Base-by-base conservation (phyloP, 2,329 filamentous ascomycete genomes). In the Trichoderma brevicompactum region DNA sequence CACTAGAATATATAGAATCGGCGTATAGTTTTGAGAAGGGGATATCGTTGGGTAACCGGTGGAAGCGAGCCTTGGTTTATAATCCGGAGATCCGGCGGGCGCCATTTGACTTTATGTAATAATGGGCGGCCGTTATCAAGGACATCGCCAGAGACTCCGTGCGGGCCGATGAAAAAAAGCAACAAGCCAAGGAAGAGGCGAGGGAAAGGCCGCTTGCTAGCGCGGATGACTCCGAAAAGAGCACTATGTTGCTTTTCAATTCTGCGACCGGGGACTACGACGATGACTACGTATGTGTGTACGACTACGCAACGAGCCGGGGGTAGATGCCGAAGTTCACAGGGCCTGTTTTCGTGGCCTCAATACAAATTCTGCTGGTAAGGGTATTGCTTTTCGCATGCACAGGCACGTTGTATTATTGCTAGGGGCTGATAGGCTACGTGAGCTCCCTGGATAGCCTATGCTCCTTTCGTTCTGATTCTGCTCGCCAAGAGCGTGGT, bases 41-140 rank as follows among this genome's bases (percentile, higher is more conserved):
- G 4, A 50, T n/a, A 8, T 46, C n/a, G 41, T 34, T 17, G 8
- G n/a, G 44, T 12, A 34, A n/a, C 13, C 8, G 54, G 54, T 34
- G 19, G 23, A 41, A 50, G 48, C 5, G 8, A 53, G 23, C 10
- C 34, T 52, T 28, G 43, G 36, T 52, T 52, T 19, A 32, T 50
- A 19, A 61, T 61, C 58, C 58, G 58, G 48, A 50, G 48, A 52
- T 61, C 58, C 58, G 58, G 56, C 48, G 48, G 58, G 36, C 13
- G 12, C 4, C 23, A n/a, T 43, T 41, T 50, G 19, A 7, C 58
- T 52, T 61, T 61, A 32, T 43, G 38, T 52, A 58, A 13, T 40
- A 10, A 38, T 53, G 32, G 9, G 15, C 13, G 19, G 12, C 38
- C 38, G 32, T 40, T 32, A 43, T 15, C 23, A 60, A 48, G 36